These are phyloP conservation scores for Leptographium galeiforme DNA, from an alignment of 2,329 filamentous ascomycete genomes.

Conservation along the genomic window DNA sequence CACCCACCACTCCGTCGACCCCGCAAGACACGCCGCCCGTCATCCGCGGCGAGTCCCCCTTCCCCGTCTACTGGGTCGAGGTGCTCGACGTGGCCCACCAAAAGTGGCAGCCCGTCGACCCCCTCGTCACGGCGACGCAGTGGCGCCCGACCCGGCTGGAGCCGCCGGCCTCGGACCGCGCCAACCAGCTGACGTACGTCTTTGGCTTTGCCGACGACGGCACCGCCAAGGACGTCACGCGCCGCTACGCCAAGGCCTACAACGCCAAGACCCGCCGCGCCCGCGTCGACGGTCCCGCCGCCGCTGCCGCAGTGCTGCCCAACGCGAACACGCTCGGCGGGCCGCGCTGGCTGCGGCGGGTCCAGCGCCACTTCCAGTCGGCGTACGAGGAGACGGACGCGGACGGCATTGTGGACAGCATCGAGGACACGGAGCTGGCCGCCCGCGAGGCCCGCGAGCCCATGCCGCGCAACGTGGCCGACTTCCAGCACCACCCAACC, in stretches of 20 bases:
- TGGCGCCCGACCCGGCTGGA: conserved; percentile 67
- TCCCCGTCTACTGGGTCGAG: conserved; percentile 91
- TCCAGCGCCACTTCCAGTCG: conserved; percentile 33
- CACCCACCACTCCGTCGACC: conserved; percentile 31
- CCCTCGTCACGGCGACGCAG: conserved; percentile 66
- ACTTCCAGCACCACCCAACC: conserved; percentile 76
- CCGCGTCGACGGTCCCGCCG: conserved; percentile 49
- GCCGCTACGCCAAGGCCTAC: conserved; percentile 75
- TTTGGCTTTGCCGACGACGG: conserved; percentile 75
- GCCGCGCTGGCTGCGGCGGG: conserved; percentile 37
- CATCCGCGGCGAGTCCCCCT: conserved; percentile 55
- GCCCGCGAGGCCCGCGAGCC: conserved; percentile 61
- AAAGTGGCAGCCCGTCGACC: conserved; percentile 84
- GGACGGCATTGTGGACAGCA: conserved; percentile 77
- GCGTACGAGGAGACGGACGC: conserved; percentile 39
- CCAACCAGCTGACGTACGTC: conserved; percentile 71
- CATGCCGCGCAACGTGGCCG: conserved; percentile 74
- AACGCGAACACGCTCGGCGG: not conserved
- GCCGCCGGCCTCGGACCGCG: conserved; percentile 62
- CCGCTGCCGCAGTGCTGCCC: conserved; percentile 6
- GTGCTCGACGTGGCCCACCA: conserved; percentile 74
- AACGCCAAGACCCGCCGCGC: conserved; percentile 77
- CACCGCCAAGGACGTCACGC: conserved; percentile 70
- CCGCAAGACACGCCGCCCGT: conserved; percentile 36
- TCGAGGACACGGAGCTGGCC: conserved; percentile 67